A percentile compares a stretch with the other conserved stretches of the same genome.
Conservation (phyloP, 1,284 basidiomycete genomes). For the Neonothopanus nambi region DNA sequence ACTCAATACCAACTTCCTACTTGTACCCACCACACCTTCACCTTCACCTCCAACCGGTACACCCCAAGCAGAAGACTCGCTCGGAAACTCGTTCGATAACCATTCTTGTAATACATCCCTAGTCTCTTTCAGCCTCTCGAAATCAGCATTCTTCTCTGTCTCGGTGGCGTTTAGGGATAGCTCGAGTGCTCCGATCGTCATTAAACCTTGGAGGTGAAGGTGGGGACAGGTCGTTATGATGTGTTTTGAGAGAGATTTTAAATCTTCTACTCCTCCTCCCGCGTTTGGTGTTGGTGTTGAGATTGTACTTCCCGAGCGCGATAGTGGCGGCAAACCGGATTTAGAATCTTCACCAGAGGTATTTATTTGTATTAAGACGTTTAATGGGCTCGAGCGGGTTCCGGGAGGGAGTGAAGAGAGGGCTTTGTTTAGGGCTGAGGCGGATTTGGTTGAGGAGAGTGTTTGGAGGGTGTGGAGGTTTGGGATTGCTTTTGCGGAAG, state of each 20-base stretch:
- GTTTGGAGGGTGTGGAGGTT: conserved; percentile 92
- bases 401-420: too few species aligned
- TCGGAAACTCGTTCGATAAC: conserved; percentile 36
- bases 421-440: conserved; percentile 80
- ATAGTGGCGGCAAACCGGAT: conserved; percentile 77
- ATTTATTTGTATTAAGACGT: conserved; percentile 91
- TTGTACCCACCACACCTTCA: too few species aligned
- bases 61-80: conserved; percentile 45
- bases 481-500: conserved; percentile 64
- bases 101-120: conserved; percentile 55
- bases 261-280: too few species aligned
- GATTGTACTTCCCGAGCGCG: too few species aligned
- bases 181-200: conserved; percentile 92
- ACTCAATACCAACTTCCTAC: conserved; percentile 74
- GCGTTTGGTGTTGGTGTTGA: too few species aligned
- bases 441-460: conserved; percentile 84
- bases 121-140: conserved; percentile 68
- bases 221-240: conserved; percentile 75
- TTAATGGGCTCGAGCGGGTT: conserved; percentile 55
- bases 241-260: conserved; percentile 66
- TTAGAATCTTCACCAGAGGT: conserved; percentile 92
- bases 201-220: conserved; percentile 82
- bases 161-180: conserved; percentile 61
- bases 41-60: conserved; percentile 21
- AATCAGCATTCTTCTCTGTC: conserved; percentile 81